Base-by-base conservation (phyloP, 106 monocot species). In the Platanthera zijinensis region DNA sequence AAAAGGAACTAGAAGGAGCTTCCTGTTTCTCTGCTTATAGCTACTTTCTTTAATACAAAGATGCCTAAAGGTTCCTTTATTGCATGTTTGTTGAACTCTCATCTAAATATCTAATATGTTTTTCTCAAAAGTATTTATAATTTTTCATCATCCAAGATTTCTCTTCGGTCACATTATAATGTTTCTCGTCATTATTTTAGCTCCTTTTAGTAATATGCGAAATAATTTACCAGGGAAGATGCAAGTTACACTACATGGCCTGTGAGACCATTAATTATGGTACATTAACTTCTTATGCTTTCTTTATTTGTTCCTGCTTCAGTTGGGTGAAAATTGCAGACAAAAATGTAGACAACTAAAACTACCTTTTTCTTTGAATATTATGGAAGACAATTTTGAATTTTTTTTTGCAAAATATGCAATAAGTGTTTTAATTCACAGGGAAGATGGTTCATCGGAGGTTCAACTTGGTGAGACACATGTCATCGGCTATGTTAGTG, bases 391-490 rank as follows among this genome's bases (percentile, higher is more conserved):
- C 17, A 0, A 48, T 5, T 14, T 70, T 15, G 48, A 28, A 17
- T 13, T n/a, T 70, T 70, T 47, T 17, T 17, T 61, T 17, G 8
- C 32, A 13, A 15, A 39, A 4, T 69, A 63, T 5, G 28, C 32
- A 49, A 15, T 61, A 73, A 10, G 73, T 80, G 11, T 11, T 8
- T 48, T 4, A 73, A 64, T 71, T 21, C 75, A n/a, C 84, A 99
- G 99, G 77, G 94, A 94, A 84, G 92, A 99, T 87, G 99, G 94
- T 50, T 82, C 89, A 12, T 72, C 89, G 0, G 89, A 94, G 78
- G 94, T 99, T 47, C 92, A 88, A 61, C 99, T 99, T 62, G 99
- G 99, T 17, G 80, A 99, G 73, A 99, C 99, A 72, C 92, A 86
- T 81, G 92, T 99, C 47, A 88, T 94, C 85, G 92, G 86, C 8